Evolutionary conservation across 768 basidiomycete species (phyloP), one percentile per base, ranked within the genome.

Genomic region (Podaxis rugospora): DNA sequence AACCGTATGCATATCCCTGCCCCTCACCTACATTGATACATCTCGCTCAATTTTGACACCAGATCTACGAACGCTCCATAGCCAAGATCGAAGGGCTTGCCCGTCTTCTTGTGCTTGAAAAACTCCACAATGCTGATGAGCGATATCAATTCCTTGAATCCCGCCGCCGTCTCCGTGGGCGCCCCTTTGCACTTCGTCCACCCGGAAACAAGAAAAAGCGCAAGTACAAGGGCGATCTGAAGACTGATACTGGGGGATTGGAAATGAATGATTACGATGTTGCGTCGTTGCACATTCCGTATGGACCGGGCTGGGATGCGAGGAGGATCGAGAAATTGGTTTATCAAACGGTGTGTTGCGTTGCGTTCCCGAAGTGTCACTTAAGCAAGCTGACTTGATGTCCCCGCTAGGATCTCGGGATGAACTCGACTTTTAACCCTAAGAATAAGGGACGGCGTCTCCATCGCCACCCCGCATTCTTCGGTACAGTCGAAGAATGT

Each of bases 61-160:
- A 86, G 85, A 87, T 86, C 25, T 86, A 76, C 62, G 86, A 87
- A 67, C 82, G 86, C 13, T 77, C 83, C 4, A 82, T 88, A 51
- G 69, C 70, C 2, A 78, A 80, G 18, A 80, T 86, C 51, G 77
- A 83, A 66, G 86, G 86, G 14, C 77, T 87, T 5, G 86, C 83
- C 13, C 80, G 86, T 2, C 79, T 87, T 4, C 75, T 88, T 13
- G 85, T 86, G 0, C 72, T 88, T 6, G 86, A 87, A 65, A 84
- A 81, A 62, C 75, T 87, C n/a, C 71, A 72, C 5, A 73, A 78
- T 57, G 70, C 78, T 0, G 70, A 78, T 23, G 69, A 74, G 53
- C 80, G 85, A 36, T 72, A 74, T 40, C 64, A 69, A 4, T 87
- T 83, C 71, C 67, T 85, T 14, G 68, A 75, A n/a, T 73, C 72